Evolutionary conservation across 176 grass and related monocot species (phyloP).

Genomic region (Olyra latifolia): DNA sequence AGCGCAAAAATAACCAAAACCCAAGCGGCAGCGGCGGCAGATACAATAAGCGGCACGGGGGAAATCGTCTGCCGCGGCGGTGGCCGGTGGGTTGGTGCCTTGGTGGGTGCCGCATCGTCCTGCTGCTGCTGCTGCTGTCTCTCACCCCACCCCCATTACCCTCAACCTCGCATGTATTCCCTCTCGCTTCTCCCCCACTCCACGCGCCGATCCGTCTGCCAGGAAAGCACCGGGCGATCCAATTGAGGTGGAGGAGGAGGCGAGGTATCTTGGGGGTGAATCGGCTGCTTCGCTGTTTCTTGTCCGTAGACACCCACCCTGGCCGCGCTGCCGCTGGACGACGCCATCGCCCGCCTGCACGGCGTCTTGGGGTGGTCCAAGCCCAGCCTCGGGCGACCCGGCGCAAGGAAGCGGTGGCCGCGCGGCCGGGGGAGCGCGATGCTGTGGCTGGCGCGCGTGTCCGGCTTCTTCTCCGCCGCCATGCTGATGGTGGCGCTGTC

Average conservation of each 20-base stretch:
- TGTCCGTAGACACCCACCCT: not conserved
- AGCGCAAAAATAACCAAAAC: conserved; percentile 35
- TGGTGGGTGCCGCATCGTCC: conserved; percentile 39
- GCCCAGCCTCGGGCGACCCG: conserved; percentile 11
- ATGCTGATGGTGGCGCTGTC: conserved; percentile 81
- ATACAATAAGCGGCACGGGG: conserved; percentile 44
- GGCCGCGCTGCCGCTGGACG: conserved; percentile 37
- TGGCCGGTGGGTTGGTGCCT: conserved; percentile 43
- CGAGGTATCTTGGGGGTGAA: not conserved
- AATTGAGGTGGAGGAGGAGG: conserved; percentile 47
- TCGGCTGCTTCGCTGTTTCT: not conserved
- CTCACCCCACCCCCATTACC: conserved; percentile 39
- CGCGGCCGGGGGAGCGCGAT: conserved; percentile 41
- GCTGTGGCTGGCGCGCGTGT: conserved; percentile 73
- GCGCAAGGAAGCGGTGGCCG: conserved; percentile 23
- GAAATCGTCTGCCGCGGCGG: conserved; percentile 44
- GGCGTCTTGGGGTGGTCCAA: conserved; percentile 35
- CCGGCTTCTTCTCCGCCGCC: conserved; percentile 71
- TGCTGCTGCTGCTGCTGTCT: not conserved
- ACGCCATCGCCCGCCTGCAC: conserved; percentile 37
- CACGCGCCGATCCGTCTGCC: conserved; percentile 50
- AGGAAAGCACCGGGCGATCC: conserved; percentile 36
- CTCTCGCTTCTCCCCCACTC: conserved; percentile 40
- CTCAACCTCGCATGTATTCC: conserved; percentile 44
- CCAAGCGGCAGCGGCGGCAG: conserved; percentile 25